Percentiles rank a stretch among this genome's conserved stretches.
Conservation (phyloP, 768 basidiomycete genomes). For the Austroboletus eburneus region DNA sequence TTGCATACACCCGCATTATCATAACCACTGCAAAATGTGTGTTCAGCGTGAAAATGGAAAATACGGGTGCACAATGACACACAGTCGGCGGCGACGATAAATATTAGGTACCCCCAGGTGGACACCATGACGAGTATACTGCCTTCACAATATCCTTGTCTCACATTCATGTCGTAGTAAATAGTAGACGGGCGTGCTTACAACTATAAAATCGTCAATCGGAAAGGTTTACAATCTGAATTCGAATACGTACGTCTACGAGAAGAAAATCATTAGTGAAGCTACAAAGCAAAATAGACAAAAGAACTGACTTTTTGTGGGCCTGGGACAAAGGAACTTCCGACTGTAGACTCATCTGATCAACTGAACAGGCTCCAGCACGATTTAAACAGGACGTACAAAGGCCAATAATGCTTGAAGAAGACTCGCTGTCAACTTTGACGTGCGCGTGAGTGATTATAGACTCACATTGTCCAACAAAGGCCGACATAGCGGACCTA, state of each 20-base stretch:
- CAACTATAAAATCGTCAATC: neutral
- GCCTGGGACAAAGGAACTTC: neutral
- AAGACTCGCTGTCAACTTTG: neutral
- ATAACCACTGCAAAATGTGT: constrained; percentile 3
- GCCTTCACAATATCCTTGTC: neutral
- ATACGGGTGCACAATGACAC: neutral
- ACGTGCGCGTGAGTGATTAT: neutral
- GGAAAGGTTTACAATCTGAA: neutral
- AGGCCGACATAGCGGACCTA: constrained; percentile 1
- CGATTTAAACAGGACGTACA: neutral
- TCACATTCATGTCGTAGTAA: neutral
- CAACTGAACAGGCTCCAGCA: neutral
- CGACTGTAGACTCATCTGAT: neutral
- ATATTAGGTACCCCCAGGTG: neutral
- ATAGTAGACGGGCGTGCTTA: neutral
- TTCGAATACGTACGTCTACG: neutral
- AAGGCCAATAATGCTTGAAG: neutral
- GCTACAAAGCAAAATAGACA: neutral
- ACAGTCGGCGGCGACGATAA: neutral
- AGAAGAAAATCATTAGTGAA: neutral
- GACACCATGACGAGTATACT: neutral
- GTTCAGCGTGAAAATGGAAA: neutral
- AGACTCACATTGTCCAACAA: neutral
- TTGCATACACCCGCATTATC: constrained; percentile 9
- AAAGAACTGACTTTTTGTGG: neutral